Evolutionary conservation across 1,284 basidiomycete genomes (phyloP), one percentile per base, ranked within the genome.

Genomic region (Moesziomyces parantarcticus): DNA sequence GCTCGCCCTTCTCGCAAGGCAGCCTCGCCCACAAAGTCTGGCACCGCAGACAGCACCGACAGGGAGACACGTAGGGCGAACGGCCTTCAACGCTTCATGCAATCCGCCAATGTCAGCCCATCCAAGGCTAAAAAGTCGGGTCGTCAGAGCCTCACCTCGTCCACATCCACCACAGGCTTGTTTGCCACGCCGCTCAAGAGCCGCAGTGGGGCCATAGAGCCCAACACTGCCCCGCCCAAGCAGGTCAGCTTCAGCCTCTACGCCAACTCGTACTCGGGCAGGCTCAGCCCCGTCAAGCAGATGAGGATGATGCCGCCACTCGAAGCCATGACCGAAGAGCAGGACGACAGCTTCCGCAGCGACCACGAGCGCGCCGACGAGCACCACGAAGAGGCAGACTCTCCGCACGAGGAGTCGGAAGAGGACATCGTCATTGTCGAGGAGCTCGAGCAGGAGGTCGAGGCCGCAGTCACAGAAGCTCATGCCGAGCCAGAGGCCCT

Each of bases 231-330:
- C 7, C 71, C 71, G 14, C 61, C 65, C 7, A 74, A 74, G 40
- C 71, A 74, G n/a, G 58, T 66, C 52, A 62, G 51, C 50, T 74
- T 74, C 62, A 68, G 55, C 26, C 54, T 69, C 32, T 65, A 53
- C 32, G 42, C 61, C 16, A 66, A 58, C 42, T 55, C 55, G 18
- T 59, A 51, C 41, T 53, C 55, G 0, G 61, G 58, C 26, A 53
- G 63, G 14, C 36, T 69, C 22, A 74, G 71, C 49, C 71, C 71
- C 4, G 65, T 74, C 45, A 74, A 74, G 56, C 61, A 69, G 58
- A 74, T 69, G 65, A 58, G 62, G 42, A 68, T 65, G 55, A 45
- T 57, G 65, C 65, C 71, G 5, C 65, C 71, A 5, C 66, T 74
- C 48, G 65, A 65, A 36, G 57, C 61, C 6, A 74, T 74, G 71